Conservation (phyloP, 768 basidiomycete genomes). For the Lactifluus subvellereus region DNA sequence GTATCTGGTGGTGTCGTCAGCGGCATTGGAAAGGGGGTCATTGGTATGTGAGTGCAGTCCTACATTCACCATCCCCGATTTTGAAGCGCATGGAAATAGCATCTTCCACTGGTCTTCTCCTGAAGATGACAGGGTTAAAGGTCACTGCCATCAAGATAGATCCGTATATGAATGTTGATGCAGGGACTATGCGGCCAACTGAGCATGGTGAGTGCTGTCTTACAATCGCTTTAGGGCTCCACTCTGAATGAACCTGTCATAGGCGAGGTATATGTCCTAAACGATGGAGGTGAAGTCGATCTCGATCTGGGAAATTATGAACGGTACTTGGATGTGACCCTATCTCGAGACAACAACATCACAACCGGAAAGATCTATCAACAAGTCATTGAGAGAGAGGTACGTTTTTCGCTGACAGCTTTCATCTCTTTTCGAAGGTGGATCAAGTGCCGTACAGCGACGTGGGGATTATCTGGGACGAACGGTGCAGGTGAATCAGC, state of each 20-base stretch:
- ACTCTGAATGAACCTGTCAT: background rate
- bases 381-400: slow-evolving; percentile 97
- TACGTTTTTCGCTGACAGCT: slow-evolving; percentile 33
- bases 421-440: slow-evolving; percentile 3
- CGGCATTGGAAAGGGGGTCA: slow-evolving; percentile 98
- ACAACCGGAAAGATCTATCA: slow-evolving; percentile 98
- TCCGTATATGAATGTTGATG: slow-evolving; percentile 99
- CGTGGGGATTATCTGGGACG: slow-evolving; percentile 90
- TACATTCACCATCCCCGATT: slow-evolving; percentile 27
- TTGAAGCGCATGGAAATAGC: slow-evolving; percentile 44
- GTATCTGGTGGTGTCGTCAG: slow-evolving; percentile 97
- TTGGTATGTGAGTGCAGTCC: slow-evolving; percentile 55
- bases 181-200: slow-evolving; percentile 96
- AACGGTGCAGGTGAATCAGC: slow-evolving; percentile 75
- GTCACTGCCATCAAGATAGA: slow-evolving; percentile 99
- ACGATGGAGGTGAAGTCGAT: slow-evolving; percentile 98
- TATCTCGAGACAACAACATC: slow-evolving; percentile 94
- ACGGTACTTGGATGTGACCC: slow-evolving; percentile 91
- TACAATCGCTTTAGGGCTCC: background rate
- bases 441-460: slow-evolving; percentile 39
- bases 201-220: slow-evolving; percentile 73
- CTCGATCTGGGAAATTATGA: slow-evolving; percentile 98
- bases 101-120: slow-evolving; percentile 90
- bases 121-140: slow-evolving; percentile 93
- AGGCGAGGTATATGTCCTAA: slow-evolving; percentile 98